Percentiles rank a stretch among this genome's conserved stretches.
These are phyloP conservation scores for Chloroidium sp. DNA, from an alignment of 163 green algal genomes.

Conservation along the genomic window DNA sequence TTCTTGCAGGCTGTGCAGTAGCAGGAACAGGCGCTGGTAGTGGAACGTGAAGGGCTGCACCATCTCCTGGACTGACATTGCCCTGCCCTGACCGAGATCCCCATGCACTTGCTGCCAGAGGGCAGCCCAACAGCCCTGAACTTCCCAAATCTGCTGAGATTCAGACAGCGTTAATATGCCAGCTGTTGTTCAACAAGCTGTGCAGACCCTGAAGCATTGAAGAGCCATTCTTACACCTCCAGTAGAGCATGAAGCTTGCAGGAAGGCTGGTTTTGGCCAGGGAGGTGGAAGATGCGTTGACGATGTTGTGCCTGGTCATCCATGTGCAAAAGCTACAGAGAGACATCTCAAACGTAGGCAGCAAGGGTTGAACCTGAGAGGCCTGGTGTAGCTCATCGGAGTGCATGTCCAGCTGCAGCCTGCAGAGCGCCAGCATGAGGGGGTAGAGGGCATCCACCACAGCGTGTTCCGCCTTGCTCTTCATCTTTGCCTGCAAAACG, in stretches of 20 bases:
- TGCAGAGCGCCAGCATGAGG: neutral
- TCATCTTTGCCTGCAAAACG: slow-evolving; percentile 15
- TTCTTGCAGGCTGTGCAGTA: too few relatives aligned
- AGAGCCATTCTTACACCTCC: too few relatives aligned
- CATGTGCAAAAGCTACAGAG: neutral
- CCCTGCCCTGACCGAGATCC: slow-evolving; percentile 27
- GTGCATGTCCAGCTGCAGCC: neutral
- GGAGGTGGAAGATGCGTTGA: too few relatives aligned
- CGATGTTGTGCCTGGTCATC: neutral
- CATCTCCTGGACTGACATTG: neutral
- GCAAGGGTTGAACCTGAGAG: neutral
- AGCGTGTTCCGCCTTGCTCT: slow-evolving; percentile 36
- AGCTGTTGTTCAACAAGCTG: neutral
- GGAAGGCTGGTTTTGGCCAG: too few relatives aligned
- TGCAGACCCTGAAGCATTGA: too few relatives aligned
- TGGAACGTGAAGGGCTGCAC: neutral
- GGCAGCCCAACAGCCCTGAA: slow-evolving; percentile 38
- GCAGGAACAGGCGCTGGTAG: neutral
- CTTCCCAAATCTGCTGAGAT: slow-evolving; percentile 17
- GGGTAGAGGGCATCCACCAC: slow-evolving; percentile 50
- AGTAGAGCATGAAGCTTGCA: too few relatives aligned
- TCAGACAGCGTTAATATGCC: neutral
- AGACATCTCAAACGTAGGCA: slow-evolving; percentile 2
- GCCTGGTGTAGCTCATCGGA: neutral
- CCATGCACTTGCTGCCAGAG: slow-evolving; percentile 28